Base-by-base conservation (phyloP, 495 filamentous ascomycete species). In the Aspergillus panamensis region DNA sequence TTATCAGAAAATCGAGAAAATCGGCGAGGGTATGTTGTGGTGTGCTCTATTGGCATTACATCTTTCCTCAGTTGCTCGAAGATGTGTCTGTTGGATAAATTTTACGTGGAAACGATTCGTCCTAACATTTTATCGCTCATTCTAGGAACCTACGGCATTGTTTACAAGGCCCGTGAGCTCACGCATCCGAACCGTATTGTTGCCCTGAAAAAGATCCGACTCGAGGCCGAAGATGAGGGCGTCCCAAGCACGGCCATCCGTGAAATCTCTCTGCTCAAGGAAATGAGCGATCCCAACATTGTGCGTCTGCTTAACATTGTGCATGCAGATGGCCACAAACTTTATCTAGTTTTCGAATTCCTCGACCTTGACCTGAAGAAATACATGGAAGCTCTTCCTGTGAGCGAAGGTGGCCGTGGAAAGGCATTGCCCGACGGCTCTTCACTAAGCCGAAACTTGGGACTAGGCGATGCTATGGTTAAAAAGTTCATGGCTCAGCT, bases 1-100 rank as follows among this genome's bases (percentile, higher is more conserved):
- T 73, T 99, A 99, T 74, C 92, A 97, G 79, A 97, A 97, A 78
- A 88, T 99, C 57, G 94, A 99, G 80, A 99, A 99, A 79, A 95
- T 99, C 73, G 94, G 94, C 65, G 94, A 99, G 82, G 94, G 94
- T 96, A 69, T 42, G 68, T 62, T 64, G 10, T 20, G n/a, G 44
- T 53, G n/a, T 25, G 45, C 49, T 51, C 66, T 25, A 30, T 47
- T 53, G 20, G 16, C 3, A 30, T 31, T 48, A 40, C 31, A 17
- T 4, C 37, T 30, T 55, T 8, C 30, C n/a, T 14, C 25, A 17
- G 32, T 51, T 31, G 4, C 51, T 5, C 8, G 14, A 16, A 10
- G 1, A 40, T 50, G 14, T 16, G 8, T 48, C 20, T 48, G 12
- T 16, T 47, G 6, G 33, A 48, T 33, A 3, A 21, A 21, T 0